Percentiles rank a stretch among this genome's conserved stretches.
Conservation (phyloP, 2,329 filamentous ascomycete genomes). For the Hypoxylon sp. region DNA sequence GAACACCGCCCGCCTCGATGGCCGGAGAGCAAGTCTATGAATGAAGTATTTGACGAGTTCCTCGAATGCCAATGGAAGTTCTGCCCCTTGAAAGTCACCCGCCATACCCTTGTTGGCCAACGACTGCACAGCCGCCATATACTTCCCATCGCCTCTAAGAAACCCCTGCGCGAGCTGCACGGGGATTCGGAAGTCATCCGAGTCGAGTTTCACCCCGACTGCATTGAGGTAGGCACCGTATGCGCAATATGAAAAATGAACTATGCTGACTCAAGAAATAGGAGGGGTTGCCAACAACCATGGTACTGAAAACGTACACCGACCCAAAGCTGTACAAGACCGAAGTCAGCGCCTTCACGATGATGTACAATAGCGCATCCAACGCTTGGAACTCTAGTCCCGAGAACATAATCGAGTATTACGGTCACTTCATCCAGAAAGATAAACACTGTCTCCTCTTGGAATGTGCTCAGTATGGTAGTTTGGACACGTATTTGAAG, state of each 20-base stretch:
- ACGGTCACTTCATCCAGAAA: slow-evolving; percentile 5
- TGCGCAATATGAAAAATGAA: neutral
- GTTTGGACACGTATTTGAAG: slow-evolving; percentile 5
- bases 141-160: slow-evolving; percentile 4
- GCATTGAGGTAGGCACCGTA: neutral
- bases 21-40: neutral
- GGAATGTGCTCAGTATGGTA: slow-evolving; percentile 2
- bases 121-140: slow-evolving; percentile 8
- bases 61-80: slow-evolving; percentile 5
- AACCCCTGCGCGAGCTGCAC: neutral
- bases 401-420: slow-evolving; percentile 8
- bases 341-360: slow-evolving; percentile 13
- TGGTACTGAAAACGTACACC: slow-evolving; percentile 13
- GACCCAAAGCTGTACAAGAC: slow-evolving; percentile 1
- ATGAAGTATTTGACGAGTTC: slow-evolving; percentile 2
- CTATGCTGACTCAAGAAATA: neutral
- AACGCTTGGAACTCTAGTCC: neutral
- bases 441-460: slow-evolving; percentile 9
- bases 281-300: slow-evolving; percentile 2
- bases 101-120: slow-evolving; percentile 1
- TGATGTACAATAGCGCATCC: slow-evolving; percentile 8
- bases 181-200: slow-evolving; percentile 3
- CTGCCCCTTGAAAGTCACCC: slow-evolving; percentile 8
- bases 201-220: slow-evolving; percentile 2
- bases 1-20: slow-evolving; percentile 1